Percentiles rank a stretch among this genome's conserved stretches.
Conservation (phyloP, 192 early-diverging fungal species). For the Rhizoclosmatium globosum region DNA sequence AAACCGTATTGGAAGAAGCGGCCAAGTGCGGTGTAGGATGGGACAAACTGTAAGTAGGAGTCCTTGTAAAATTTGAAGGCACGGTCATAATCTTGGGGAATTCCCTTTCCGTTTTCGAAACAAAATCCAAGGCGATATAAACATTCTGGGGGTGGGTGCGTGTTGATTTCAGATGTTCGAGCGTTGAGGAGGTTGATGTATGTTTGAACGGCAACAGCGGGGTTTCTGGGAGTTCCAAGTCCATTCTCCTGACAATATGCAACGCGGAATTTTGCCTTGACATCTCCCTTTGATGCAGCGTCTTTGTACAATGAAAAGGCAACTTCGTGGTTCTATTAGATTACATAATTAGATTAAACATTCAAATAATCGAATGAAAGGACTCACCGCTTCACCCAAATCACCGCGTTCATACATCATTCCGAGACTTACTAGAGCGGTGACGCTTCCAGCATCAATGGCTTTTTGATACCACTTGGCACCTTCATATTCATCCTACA, state of each 20-base stretch:
- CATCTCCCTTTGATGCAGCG: conserved; percentile 14
- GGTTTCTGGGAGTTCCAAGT: conserved; percentile 5
- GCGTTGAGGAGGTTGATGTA: conserved; percentile 6
- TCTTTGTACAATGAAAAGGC: conserved; percentile 11
- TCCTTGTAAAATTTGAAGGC: conserved; percentile 30
- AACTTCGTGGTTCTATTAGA: not conserved
- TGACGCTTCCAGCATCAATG: conserved; percentile 23
- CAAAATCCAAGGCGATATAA: conserved; percentile 22
- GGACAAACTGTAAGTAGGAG: conserved; percentile 11
- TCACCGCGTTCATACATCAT: not conserved
- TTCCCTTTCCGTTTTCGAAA: conserved; percentile 38
- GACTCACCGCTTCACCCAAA: not conserved
- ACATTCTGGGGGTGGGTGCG: conserved; percentile 4
- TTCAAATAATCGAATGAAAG: not conserved
- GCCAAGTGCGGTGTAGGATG: conserved; percentile 8
- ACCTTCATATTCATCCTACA: conserved; percentile 33
- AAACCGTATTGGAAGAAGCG: conserved; percentile 8
- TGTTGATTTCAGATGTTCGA: not conserved
- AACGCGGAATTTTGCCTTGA: conserved; percentile 4
- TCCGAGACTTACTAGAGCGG: conserved; percentile 11
- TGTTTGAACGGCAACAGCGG: not conserved
- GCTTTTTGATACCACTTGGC: conserved; percentile 33
- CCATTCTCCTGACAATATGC: conserved; percentile 33
- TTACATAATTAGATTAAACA: not conserved
- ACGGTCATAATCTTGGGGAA: conserved; percentile 22